Conservation (phyloP, 768 basidiomycete species). For the Rhizopogon sp. region DNA sequence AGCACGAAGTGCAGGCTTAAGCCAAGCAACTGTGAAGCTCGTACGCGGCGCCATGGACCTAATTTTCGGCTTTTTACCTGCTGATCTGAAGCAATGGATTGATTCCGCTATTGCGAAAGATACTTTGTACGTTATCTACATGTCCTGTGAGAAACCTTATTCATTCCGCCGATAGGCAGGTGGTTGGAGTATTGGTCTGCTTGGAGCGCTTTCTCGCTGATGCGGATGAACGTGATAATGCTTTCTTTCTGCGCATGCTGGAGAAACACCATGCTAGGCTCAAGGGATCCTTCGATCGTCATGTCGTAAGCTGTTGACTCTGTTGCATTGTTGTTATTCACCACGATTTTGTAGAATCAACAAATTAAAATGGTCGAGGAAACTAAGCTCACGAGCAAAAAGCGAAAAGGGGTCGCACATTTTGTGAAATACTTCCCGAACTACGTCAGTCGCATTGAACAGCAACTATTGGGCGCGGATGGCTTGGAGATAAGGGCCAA, state of each 20-base stretch:
- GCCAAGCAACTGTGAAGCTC: conserved; percentile 68
- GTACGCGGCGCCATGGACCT: conserved; percentile 88
- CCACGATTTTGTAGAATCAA: conserved; percentile 49
- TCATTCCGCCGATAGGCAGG: conserved; percentile 50
- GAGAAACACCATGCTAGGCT: conserved; percentile 81
- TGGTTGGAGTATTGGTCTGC: conserved; percentile 75
- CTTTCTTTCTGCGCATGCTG: conserved; percentile 66
- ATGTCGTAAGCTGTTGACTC: conserved; percentile 45
- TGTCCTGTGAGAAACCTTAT: conserved; percentile 2
- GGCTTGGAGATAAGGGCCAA: conserved; percentile 69
- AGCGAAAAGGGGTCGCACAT: conserved; percentile 85
- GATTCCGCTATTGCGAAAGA: conserved; percentile 76
- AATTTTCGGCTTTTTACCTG: conserved; percentile 89
- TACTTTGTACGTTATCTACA: conserved; percentile 46
- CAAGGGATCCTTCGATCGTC: conserved; percentile 72
- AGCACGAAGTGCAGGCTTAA: conserved; percentile 62
- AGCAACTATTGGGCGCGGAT: conserved; percentile 74
- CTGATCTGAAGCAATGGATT: conserved; percentile 80
- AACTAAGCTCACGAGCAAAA: conserved; percentile 88
- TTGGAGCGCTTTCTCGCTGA: conserved; percentile 75
- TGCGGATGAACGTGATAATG: conserved; percentile 74
- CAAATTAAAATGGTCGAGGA: conserved; percentile 87
- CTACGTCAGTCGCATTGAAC: conserved; percentile 81
- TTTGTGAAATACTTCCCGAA: conserved; percentile 92
- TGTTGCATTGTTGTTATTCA: conserved; percentile 1